These are phyloP conservation scores for Pilobolus umbonatus DNA, from an alignment of 192 early-diverging fungal species.

Conservation along the genomic window DNA sequence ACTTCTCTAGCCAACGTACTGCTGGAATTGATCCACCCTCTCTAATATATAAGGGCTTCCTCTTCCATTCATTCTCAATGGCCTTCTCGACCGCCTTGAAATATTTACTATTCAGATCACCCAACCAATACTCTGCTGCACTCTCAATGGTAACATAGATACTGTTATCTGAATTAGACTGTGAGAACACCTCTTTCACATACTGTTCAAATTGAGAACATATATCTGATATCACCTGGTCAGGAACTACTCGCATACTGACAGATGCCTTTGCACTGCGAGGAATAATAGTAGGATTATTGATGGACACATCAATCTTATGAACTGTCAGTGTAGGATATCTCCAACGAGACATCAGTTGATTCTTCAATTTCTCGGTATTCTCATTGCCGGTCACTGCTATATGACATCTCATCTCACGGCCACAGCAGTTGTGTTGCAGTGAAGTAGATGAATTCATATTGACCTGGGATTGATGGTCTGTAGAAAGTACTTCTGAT, in stretches of 20 bases:
- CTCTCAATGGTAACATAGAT: slow-evolving; percentile 51
- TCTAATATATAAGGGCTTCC: slow-evolving; percentile 65
- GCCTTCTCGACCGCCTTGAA: slow-evolving; percentile 66
- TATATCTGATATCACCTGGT: slow-evolving; percentile 64
- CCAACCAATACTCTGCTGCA: slow-evolving; percentile 74
- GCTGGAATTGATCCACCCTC: slow-evolving; percentile 79
- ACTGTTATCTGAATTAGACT: slow-evolving; percentile 41
- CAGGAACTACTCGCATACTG: slow-evolving; percentile 73
- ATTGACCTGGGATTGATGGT: background rate
- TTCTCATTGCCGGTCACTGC: background rate
- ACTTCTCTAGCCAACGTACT: slow-evolving; percentile 67
- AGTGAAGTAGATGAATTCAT: slow-evolving; percentile 3
- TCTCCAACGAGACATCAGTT: slow-evolving; percentile 71
- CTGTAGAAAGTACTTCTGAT: too few species aligned
- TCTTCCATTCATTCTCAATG: slow-evolving; percentile 56
- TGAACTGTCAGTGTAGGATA: slow-evolving; percentile 70
- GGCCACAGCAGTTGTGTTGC: background rate
- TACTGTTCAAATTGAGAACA: slow-evolving; percentile 50
- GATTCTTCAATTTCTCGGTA: slow-evolving; percentile 41
- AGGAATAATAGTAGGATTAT: slow-evolving; percentile 69
- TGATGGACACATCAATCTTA: slow-evolving; percentile 69
- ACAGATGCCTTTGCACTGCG: slow-evolving; percentile 59
- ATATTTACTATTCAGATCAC: slow-evolving; percentile 57
- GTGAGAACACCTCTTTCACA: slow-evolving; percentile 48
- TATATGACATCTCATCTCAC: slow-evolving; percentile 19